phyloP scores from a whole-genome alignment of 371 early-diverging fungal species.

The Fennellomyces sp. region DNA sequence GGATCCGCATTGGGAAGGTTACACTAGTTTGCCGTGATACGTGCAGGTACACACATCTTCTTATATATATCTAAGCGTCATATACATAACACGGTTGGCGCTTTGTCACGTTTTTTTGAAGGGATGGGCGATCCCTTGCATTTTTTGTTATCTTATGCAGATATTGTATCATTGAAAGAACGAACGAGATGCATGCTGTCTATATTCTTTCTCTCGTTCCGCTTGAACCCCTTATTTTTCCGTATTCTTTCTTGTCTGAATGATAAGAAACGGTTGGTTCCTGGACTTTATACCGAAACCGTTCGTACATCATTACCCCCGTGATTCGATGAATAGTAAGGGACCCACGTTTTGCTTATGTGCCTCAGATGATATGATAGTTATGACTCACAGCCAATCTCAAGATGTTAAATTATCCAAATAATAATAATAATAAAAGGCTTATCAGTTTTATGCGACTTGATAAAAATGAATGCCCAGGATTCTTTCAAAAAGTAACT shows the following conservation, averaged over 20 bases:
- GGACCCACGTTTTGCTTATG: slow-evolving; percentile 1
- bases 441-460: no score
- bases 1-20: neutral
- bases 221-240: neutral
- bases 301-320: neutral
- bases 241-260: neutral
- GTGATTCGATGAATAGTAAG: neutral
- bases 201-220: neutral
- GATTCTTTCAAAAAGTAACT: no score
- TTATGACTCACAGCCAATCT: slow-evolving; percentile 11
- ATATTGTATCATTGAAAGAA: neutral
- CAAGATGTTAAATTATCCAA: neutral
- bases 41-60: neutral
- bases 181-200: neutral
- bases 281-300: no score
- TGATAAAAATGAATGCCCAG: no score
- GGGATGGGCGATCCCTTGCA: neutral
- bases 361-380: slow-evolving; percentile 2
- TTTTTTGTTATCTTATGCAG: neutral
- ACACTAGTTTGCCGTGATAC: neutral
- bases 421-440: neutral
- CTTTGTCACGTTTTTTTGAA: neutral
- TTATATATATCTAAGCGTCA: no score
- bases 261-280: neutral
- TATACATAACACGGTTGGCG: no score